These are phyloP conservation scores for Picochlorum sp. DNA, from an alignment of 139 green algal species.

Conservation along the genomic window DNA sequence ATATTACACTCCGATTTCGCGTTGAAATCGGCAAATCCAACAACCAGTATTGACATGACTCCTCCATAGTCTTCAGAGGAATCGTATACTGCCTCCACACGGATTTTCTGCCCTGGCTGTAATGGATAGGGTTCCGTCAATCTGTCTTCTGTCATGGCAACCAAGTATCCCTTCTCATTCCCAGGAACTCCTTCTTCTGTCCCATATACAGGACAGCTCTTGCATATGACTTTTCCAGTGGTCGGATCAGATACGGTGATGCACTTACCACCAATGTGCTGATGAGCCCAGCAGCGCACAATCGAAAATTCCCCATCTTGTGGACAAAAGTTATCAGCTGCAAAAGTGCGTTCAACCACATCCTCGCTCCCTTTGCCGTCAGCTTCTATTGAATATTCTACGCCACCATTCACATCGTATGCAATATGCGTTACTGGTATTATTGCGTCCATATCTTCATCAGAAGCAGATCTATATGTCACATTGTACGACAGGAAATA, in stretches of 20 bases:
- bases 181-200: neutral
- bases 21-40: neutral
- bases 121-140: neutral
- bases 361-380: neutral
- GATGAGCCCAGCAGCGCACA: neutral
- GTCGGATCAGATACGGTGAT: neutral
- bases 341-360: neutral
- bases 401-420: neutral
- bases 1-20: conserved; percentile 1
- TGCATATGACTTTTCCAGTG: neutral
- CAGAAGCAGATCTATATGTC: neutral
- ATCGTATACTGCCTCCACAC: neutral
- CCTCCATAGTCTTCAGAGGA: neutral
- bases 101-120: conserved; percentile 2
- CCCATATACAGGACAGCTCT: neutral
- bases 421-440: neutral
- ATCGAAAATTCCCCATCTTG: neutral
- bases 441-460: neutral
- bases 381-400: neutral
- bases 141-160: neutral
- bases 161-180: neutral
- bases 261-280: conserved; percentile 3
- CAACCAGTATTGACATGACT: conserved; percentile 3
- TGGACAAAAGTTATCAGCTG: conserved; percentile 4
- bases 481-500: conserved; percentile 7